Percentiles rank a stretch among this genome's conserved stretches.
These are phyloP conservation scores for Ogataea kodamae DNA, from an alignment of 805 yeast genomes.

Conservation along the genomic window DNA sequence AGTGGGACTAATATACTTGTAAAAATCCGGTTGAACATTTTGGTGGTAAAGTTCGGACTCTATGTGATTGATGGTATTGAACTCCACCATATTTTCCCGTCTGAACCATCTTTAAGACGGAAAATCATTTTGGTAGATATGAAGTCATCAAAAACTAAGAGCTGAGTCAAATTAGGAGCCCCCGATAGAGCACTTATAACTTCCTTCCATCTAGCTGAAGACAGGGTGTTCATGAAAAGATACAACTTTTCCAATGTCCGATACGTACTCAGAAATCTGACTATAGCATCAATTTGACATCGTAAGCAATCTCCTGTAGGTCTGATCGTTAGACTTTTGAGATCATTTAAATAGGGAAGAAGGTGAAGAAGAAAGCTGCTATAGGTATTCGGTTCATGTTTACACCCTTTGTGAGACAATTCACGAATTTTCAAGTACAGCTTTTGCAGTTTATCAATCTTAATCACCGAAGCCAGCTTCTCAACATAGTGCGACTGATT, in stretches of 20 bases:
- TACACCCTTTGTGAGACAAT: constrained; percentile 24
- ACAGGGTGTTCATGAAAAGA: constrained; percentile 21
- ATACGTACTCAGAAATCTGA: constrained; percentile 12
- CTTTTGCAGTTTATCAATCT: constrained; percentile 11
- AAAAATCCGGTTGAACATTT: constrained; percentile 15
- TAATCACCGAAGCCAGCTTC: constrained; percentile 7
- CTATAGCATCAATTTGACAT: constrained; percentile 25
- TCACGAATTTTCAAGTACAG: constrained; percentile 24
- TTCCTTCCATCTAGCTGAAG: constrained; percentile 9
- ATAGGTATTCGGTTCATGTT: constrained; percentile 12
- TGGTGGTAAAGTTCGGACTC: constrained; percentile 22
- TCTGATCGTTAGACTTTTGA: constrained; percentile 21
- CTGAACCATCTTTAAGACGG: constrained; percentile 27
- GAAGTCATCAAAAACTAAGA: constrained; percentile 26
- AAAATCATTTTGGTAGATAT: constrained; percentile 19
- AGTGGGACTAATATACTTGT: constrained; percentile 15
- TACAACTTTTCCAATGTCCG: constrained; percentile 12
- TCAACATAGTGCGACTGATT: constrained; percentile 14
- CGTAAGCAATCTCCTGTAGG: constrained; percentile 27
- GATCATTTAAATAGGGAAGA: constrained; percentile 16
- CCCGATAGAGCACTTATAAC: constrained; percentile 8
- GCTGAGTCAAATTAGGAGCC: constrained; percentile 8
- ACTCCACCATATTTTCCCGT: constrained; percentile 18
- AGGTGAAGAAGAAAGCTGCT: constrained; percentile 12
- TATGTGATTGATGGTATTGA: constrained; percentile 18